Evolutionary conservation across 441 rosid genomes (phyloP).

Genomic region (Adansonia madagascariensis): DNA sequence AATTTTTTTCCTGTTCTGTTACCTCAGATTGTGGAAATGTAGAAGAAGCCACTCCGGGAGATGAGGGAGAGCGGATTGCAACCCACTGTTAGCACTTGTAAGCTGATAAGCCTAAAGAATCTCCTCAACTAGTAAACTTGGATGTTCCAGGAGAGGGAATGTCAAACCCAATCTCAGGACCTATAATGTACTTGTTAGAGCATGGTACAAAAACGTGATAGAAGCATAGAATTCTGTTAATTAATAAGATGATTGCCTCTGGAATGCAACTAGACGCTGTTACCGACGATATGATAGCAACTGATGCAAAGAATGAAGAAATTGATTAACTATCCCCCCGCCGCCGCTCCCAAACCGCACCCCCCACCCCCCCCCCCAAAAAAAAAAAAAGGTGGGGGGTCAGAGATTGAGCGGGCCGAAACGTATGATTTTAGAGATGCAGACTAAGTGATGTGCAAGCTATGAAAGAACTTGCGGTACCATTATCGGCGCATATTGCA

Average conservation of each 20-base stretch:
- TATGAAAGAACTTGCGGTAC: constrained; percentile 62
- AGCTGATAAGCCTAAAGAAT: constrained; percentile 13
- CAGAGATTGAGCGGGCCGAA: constrained; percentile 37
- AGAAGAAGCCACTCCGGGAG: constrained; percentile 53
- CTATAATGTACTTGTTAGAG: constrained; percentile 57
- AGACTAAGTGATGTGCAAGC: constrained; percentile 42
- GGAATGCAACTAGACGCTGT: constrained; percentile 55
- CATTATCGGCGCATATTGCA: constrained; percentile 53
- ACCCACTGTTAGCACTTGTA: constrained; percentile 61
- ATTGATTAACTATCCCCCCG: constrained; percentile 16
- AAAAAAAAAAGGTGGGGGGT: no score
- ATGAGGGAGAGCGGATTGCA: constrained; percentile 57
- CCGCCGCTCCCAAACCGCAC: no score
- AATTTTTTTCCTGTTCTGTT: no score
- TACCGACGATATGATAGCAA: constrained; percentile 59
- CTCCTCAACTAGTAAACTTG: no score
- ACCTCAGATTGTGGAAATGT: constrained; percentile 36
- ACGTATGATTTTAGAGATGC: constrained; percentile 51
- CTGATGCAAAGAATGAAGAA: constrained; percentile 56
- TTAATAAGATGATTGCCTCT: constrained; percentile 47
- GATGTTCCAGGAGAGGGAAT: no score
- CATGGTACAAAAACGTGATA: constrained; percentile 53
- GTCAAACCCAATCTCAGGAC: constrained; percentile 54
- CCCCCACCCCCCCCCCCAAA: no score
- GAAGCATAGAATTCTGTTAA: constrained; percentile 61